Conservation (phyloP, 164 flowering plant species). For the Hamamelis virginiana region DNA sequence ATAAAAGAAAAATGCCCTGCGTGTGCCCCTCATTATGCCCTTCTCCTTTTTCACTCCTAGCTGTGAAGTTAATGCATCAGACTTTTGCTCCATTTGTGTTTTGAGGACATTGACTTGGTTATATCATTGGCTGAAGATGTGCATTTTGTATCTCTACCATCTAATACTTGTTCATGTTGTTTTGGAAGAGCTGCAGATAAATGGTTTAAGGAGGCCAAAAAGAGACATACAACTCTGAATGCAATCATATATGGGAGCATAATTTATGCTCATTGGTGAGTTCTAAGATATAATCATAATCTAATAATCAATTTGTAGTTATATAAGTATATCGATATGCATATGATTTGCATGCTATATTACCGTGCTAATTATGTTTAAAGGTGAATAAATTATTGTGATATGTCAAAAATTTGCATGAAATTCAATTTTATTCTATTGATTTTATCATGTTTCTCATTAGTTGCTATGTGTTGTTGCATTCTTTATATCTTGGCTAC, state of each 20-base stretch:
- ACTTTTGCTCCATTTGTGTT: not conserved
- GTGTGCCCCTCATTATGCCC: too few relatives aligned
- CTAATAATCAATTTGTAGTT: too few relatives aligned
- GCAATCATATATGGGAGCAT: conserved; percentile 81
- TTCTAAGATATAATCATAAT: not conserved
- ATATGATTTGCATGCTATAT: not conserved
- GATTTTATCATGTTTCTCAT: not conserved
- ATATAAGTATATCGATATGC: not conserved
- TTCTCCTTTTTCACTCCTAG: too few relatives aligned
- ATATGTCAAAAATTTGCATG: not conserved
- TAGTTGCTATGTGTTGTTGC: not conserved
- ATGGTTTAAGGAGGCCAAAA: conserved; percentile 93
- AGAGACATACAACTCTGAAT: conserved; percentile 53
- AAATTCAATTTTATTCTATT: too few relatives aligned
- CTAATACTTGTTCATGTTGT: conserved; percentile 23
- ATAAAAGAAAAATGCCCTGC: not conserved
- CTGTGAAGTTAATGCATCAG: too few relatives aligned
- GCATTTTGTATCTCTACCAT: not conserved
- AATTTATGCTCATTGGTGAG: conserved; percentile 89
- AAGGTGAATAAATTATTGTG: too few relatives aligned
- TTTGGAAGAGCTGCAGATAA: conserved; percentile 88
- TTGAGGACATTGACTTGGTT: not conserved
- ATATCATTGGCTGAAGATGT: not conserved
- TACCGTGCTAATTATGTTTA: too few relatives aligned
- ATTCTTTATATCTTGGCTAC: not conserved